These are phyloP conservation scores for Psilocybe sp. DNA, from an alignment of 768 basidiomycete genomes.

Conservation along the genomic window DNA sequence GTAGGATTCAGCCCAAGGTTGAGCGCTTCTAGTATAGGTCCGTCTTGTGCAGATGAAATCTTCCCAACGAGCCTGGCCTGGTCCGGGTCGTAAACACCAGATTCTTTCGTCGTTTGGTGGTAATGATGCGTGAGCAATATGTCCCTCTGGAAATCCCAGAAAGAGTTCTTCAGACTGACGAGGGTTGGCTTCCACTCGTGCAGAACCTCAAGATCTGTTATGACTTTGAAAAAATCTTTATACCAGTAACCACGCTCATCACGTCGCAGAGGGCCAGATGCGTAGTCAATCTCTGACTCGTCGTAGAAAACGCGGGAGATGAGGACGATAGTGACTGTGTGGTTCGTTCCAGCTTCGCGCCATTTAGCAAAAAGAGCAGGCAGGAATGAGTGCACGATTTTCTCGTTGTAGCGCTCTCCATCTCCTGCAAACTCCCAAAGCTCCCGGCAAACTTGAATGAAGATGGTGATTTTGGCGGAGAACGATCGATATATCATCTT, in stretches of 20 bases:
- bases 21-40: slow-evolving; percentile 91
- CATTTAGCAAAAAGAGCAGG: slow-evolving; percentile 86
- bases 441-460: slow-evolving; percentile 95
- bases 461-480: slow-evolving; percentile 89
- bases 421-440: slow-evolving; percentile 97
- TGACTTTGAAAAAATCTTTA: slow-evolving; percentile 96
- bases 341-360: slow-evolving; percentile 82
- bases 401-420: slow-evolving; percentile 93
- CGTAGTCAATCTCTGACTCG: slow-evolving; percentile 72
- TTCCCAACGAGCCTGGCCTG: slow-evolving; percentile 73
- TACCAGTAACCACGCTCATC: slow-evolving; percentile 81
- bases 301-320: slow-evolving; percentile 93
- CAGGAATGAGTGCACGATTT: slow-evolving; percentile 96
- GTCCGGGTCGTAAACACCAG: slow-evolving; percentile 41
- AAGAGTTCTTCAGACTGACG: slow-evolving; percentile 82
- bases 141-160: slow-evolving; percentile 89
- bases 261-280: slow-evolving; percentile 74
- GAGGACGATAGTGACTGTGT: slow-evolving; percentile 91
- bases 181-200: slow-evolving; percentile 87
- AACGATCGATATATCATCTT: slow-evolving; percentile 88
- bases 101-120: slow-evolving; percentile 61
- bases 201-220: slow-evolving; percentile 87
- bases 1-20: slow-evolving; percentile 91
- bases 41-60: slow-evolving; percentile 87
- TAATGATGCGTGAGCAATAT: slow-evolving; percentile 89